phyloP scores from a whole-genome alignment of 1,284 basidiomycete species.

The Sanghuangporus weigelae region DNA sequence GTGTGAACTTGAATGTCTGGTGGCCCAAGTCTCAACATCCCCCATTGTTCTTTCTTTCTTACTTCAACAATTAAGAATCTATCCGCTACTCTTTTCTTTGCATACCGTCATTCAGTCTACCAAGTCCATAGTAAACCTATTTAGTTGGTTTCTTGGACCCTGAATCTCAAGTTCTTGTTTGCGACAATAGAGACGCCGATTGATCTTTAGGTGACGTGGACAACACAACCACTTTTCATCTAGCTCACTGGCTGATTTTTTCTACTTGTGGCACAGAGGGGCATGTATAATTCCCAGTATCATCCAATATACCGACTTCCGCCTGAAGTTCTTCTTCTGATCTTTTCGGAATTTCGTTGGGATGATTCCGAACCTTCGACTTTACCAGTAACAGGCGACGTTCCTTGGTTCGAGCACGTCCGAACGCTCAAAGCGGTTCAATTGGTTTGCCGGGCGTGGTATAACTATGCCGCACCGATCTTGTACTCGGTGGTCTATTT shows the following conservation, averaged over 20 bases:
- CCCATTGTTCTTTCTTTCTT: too few species aligned
- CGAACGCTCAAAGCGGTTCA: constrained; percentile 2
- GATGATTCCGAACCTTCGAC: background rate
- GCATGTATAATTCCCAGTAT: background rate
- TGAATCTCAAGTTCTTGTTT: too few species aligned
- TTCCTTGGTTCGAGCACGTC: constrained; percentile 8
- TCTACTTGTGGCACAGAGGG: background rate
- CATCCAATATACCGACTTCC: background rate
- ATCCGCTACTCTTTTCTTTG: too few species aligned
- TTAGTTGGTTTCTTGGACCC: too few species aligned
- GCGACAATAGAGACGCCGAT: too few species aligned
- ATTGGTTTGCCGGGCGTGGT: constrained; percentile 7
- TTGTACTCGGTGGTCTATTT: constrained; percentile 11
- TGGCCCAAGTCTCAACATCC: too few species aligned
- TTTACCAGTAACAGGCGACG: background rate
- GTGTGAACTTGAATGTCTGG: too few species aligned
- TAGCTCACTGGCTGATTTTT: background rate
- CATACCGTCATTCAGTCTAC: too few species aligned
- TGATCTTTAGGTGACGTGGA: background rate
- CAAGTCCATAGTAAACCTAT: too few species aligned
- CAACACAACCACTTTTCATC: background rate
- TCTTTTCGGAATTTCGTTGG: constrained; percentile 9
- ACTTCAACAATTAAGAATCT: too few species aligned
- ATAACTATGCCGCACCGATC: background rate
- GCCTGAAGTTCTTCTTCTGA: constrained; percentile 1